Evolutionary conservation across 306 rosid genomes (phyloP), one percentile per base, ranked within the genome.

Genomic region (Sphenostylis stenocarpa): DNA sequence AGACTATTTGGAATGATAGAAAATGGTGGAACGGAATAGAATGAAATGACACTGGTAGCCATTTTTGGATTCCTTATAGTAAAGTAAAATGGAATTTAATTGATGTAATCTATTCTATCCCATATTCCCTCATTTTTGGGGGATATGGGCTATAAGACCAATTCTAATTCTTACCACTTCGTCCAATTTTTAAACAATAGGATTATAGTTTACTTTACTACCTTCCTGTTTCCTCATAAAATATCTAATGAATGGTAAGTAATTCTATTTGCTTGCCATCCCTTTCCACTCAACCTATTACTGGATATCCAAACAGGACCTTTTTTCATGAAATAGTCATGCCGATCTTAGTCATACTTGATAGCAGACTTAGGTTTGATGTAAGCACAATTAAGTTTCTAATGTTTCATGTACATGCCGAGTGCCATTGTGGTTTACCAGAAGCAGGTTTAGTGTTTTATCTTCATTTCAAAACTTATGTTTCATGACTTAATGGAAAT

Each of bases 1-100:
- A 57, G n/a, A 7, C 16, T 44, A 41, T 58, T 43, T 73, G 26
- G 49, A 58, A n/a, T 73, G 78, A 17, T 73, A 43, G 69, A 43
- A 43, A 39, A 16, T n/a, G 47, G 45, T 60, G 34, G 31, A 73
- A 60, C 57, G 68, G 23, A 73, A 14, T 16, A 16, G 4, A 56
- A 16, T 57, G 29, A 28, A 56, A 44, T 56, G 53, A 56, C 67
- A 72, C 3, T 6, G 31, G 41, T 73, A 56, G 55, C 55, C 15
- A 8, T 72, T 51, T 38, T 39, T 21, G 17, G 71, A 66, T 66
- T 21, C 20, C 19, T 39, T 72, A 57, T 36, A 72, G 17, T 29
- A 58, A 58, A 15, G 29, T 58, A 58, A 11, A 36, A 72, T 39
- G 14, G 53, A 62, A 53, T 23, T 7, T 38, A 20, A 13, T 14